A percentile compares a stretch with the other conserved stretches of the same genome.
Conservation (phyloP, 768 basidiomycete species). For the Tubosaeta brunneosetosa region DNA sequence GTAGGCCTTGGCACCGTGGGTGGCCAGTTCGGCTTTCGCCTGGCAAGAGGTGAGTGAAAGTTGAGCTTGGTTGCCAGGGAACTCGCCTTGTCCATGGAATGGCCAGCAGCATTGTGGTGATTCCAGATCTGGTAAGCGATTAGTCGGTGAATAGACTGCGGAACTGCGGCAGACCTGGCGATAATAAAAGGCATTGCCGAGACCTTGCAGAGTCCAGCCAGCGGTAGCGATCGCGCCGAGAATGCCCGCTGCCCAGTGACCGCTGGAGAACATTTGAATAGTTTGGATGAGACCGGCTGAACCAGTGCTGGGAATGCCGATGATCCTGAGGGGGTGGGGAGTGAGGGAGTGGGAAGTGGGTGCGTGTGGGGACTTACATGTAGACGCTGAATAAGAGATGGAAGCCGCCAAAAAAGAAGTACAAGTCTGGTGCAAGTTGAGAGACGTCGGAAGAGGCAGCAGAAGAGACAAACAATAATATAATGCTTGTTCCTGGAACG, state of each 20-base stretch:
- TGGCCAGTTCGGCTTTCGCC: slow-evolving; percentile 81
- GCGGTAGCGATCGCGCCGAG: slow-evolving; percentile 76
- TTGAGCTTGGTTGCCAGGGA: not conserved
- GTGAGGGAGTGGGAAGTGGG: slow-evolving; percentile 13
- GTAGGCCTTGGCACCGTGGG: slow-evolving; percentile 83
- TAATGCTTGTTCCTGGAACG: slow-evolving; percentile 76
- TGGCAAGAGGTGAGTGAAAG: slow-evolving; percentile 28
- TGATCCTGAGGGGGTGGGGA: slow-evolving; percentile 56
- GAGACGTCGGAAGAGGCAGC: not conserved
- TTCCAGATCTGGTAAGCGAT: slow-evolving; percentile 55
- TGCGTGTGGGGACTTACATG: slow-evolving; percentile 51
- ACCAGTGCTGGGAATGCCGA: slow-evolving; percentile 94
- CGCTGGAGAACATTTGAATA: slow-evolving; percentile 69
- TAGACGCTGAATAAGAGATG: slow-evolving; percentile 91
- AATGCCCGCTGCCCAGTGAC: slow-evolving; percentile 74
- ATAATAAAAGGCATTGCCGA: slow-evolving; percentile 78
- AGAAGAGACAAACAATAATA: slow-evolving; percentile 73
- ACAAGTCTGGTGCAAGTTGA: slow-evolving; percentile 60
- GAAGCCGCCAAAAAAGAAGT: slow-evolving; percentile 95
- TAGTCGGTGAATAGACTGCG: slow-evolving; percentile 10
- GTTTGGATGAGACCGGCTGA: slow-evolving; percentile 94
- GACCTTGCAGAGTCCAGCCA: slow-evolving; percentile 84
- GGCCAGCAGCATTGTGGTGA: slow-evolving; percentile 78
- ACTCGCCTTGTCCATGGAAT: slow-evolving; percentile 79
- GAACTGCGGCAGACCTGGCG: slow-evolving; percentile 50